Conservation (phyloP, 345 rosid genomes). For the Hibiscus mutabilis region DNA sequence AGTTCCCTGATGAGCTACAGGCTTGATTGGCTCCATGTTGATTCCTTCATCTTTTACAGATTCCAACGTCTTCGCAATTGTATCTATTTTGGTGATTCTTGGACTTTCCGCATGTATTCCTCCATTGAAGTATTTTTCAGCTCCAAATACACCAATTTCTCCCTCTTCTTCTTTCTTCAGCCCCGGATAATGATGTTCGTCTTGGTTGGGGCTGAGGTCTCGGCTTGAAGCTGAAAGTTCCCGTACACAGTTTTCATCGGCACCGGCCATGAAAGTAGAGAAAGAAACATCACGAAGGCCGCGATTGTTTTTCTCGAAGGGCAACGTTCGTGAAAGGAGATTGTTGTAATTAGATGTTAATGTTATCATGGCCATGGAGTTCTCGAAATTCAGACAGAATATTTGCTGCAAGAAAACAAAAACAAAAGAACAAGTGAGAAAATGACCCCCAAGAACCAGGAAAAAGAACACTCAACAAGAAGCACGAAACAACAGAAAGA, state of each 20-base stretch:
- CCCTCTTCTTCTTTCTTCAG: constrained; percentile 47
- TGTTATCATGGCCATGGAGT: constrained; percentile 28
- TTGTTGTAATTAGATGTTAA: constrained; percentile 22
- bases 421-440: background rate
- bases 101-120: constrained; percentile 40
- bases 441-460: background rate
- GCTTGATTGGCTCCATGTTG: constrained; percentile 17
- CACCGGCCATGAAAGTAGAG: constrained; percentile 39
- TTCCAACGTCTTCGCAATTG: constrained; percentile 12
- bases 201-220: constrained; percentile 16
- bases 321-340: constrained; percentile 20
- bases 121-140: constrained; percentile 81
- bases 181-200: constrained; percentile 16
- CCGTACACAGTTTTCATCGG: constrained; percentile 32
- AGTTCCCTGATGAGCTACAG: constrained; percentile 32
- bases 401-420: background rate
- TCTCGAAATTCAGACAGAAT: background rate
- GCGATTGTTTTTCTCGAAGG: constrained; percentile 22
- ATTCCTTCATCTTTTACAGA: constrained; percentile 14
- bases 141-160: constrained; percentile 75
- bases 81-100: constrained; percentile 19
- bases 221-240: constrained; percentile 24
- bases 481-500: constrained; percentile 13
- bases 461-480: background rate
- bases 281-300: constrained; percentile 37